Evolutionary conservation across 345 rosid genomes (phyloP), one percentile per base, ranked within the genome.

Genomic region (Corymbia maculata): DNA sequence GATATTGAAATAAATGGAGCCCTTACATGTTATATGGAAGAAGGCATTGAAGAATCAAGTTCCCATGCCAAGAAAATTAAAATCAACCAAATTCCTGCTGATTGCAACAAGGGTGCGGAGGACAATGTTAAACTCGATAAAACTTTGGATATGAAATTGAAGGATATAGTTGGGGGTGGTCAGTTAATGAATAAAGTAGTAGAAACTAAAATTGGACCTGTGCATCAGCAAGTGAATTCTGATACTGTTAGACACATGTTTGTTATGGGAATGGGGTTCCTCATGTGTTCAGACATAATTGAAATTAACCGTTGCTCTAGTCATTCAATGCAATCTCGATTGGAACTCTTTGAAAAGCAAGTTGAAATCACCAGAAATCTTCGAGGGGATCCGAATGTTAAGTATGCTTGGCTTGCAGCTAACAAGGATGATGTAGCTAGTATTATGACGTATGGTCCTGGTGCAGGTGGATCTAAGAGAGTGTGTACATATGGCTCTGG

Each of bases 1-100:
- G 97, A 97, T 64, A 96, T 97, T 87, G 98, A 94, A 79, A 88
- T 97, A 79, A 94, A 90, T 59, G 96, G 95, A 49, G 88, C 88
- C 86, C 93, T 93, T 61, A 90, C 91, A 44, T 90, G 92, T 9
- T 93, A 91, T 88, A n/a, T 93, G 85, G 93, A 93, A 88, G 98
- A 95, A 88, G 90, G 94, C 85, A 93, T 94, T 87, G 98, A 93
- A 26, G 99, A 95, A 89, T 96, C 97, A 51, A 93, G 89, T 88
- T 89, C 90, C 85, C 86, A 91, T 86, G 93, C 92, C 64, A 93
- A 92, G 88, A 92, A 90, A 61, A 82, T 92, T 87, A 91, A 92
- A 89, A 82, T 92, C 87, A 92, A 90, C 84, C 92, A 89, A 44
- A 91, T 89, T 79, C 88, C 88, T 90, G 89, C 82, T 0, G 55